A percentile compares a stretch with the other conserved stretches of the same genome.
Evolutionary conservation across 2,329 filamentous ascomycete species (phyloP).

Genomic region (Pseudogymnoascus sp.): DNA sequence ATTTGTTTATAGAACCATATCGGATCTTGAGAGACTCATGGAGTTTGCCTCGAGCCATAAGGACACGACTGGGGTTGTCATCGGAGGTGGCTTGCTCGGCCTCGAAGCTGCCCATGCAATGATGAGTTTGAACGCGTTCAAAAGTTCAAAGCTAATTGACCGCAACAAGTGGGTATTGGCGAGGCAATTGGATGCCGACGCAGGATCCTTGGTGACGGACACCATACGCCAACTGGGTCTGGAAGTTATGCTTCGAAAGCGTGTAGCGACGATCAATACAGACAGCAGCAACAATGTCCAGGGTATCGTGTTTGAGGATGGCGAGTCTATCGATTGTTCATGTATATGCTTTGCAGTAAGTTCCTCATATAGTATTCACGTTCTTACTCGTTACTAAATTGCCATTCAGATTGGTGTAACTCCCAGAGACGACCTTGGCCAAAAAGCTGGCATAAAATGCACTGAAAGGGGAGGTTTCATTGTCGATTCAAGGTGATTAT

Average conservation of each 20-base stretch:
- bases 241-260: constrained; percentile 68
- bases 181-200: constrained; percentile 72
- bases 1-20: constrained; percentile 82
- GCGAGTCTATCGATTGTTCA: constrained; percentile 64
- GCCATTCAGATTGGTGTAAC: constrained; percentile 60
- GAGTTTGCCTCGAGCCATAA: constrained; percentile 58
- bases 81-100: constrained; percentile 76
- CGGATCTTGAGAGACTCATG: constrained; percentile 71
- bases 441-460: constrained; percentile 60
- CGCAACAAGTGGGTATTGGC: constrained; percentile 75
- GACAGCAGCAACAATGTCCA: constrained; percentile 58
- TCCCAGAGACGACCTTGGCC: constrained; percentile 68
- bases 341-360: constrained; percentile 69
- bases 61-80: constrained; percentile 63
- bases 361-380: background rate
- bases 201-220: constrained; percentile 71
- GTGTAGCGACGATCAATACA: constrained; percentile 63
- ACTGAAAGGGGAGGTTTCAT: constrained; percentile 68
- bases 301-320: constrained; percentile 73
- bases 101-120: constrained; percentile 87
- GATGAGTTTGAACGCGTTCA: constrained; percentile 71
- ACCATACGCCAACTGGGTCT: constrained; percentile 71
- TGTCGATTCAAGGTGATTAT: constrained; percentile 49
- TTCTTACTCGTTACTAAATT: background rate
- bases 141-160: constrained; percentile 70